phyloP scores from a whole-genome alignment of 345 rosid species.

The Hibiscus tridactylites region DNA sequence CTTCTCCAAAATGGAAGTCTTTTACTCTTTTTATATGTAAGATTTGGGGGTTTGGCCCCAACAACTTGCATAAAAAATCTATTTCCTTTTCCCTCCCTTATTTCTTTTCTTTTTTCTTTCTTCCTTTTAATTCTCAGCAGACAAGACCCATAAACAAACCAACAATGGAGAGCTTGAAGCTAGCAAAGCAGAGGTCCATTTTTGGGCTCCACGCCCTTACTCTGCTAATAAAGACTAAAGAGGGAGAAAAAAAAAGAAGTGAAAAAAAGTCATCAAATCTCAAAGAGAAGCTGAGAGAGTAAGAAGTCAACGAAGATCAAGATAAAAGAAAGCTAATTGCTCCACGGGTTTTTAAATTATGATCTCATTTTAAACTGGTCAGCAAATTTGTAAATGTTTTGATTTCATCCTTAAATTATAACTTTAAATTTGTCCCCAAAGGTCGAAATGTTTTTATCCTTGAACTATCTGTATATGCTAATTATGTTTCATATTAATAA shows the following conservation, averaged over 20 bases:
- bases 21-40: slow-evolving; percentile 8
- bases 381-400: too few relatives aligned
- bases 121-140: slow-evolving; percentile 27
- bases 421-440: too few relatives aligned
- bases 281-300: too few relatives aligned
- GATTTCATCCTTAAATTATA: too few relatives aligned
- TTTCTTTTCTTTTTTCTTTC: not conserved
- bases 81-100: slow-evolving; percentile 15
- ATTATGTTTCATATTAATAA: too few relatives aligned
- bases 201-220: slow-evolving; percentile 61
- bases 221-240: not conserved
- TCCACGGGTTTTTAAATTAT: too few relatives aligned
- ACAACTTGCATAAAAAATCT: not conserved
- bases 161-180: slow-evolving; percentile 59
- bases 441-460: too few relatives aligned
- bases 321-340: too few relatives aligned
- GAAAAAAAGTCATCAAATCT: too few relatives aligned
- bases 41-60: slow-evolving; percentile 13
- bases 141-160: slow-evolving; percentile 64
- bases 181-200: slow-evolving; percentile 72
- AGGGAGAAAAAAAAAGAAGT: not conserved
- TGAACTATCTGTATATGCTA: too few relatives aligned
- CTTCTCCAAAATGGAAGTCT: not conserved
- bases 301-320: too few relatives aligned
- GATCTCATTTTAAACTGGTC: too few relatives aligned